These are phyloP conservation scores for Metroxylon sagu DNA, from an alignment of 176 grass and related monocot species.

Conservation along the genomic window DNA sequence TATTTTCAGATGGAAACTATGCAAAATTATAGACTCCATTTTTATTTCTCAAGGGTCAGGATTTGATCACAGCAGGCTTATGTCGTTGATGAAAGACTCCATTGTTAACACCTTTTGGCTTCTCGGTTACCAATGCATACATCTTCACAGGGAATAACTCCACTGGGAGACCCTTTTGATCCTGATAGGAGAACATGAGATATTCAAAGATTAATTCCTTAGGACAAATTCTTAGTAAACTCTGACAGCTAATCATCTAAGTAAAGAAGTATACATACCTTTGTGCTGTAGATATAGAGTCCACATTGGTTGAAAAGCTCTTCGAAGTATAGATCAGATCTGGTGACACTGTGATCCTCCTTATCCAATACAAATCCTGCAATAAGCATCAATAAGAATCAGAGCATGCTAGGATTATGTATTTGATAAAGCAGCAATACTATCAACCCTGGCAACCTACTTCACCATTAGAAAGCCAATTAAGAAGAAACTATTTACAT, in stretches of 20 bases:
- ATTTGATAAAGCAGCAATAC: neutral
- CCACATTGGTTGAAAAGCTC: slow-evolving; percentile 87
- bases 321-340: slow-evolving; percentile 85
- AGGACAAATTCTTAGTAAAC: neutral
- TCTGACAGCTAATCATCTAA: neutral
- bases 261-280: slow-evolving; percentile 35
- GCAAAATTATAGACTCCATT: too few species aligned
- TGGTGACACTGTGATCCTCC: slow-evolving; percentile 88
- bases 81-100: slow-evolving; percentile 40
- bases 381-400: slow-evolving; percentile 9
- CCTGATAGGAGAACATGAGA: slow-evolving; percentile 32
- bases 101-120: slow-evolving; percentile 34
- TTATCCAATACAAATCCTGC: slow-evolving; percentile 97
- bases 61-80: slow-evolving; percentile 47
- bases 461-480: too few species aligned
- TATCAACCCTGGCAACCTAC: too few species aligned
- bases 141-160: slow-evolving; percentile 95
- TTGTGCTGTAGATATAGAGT: slow-evolving; percentile 52
- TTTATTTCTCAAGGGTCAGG: too few species aligned
- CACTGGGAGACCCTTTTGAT: slow-evolving; percentile 67
- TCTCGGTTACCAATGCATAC: slow-evolving; percentile 74
- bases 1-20: too few species aligned
- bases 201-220: neutral
- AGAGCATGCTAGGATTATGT: neutral
- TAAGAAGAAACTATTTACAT: too few species aligned